Evolutionary conservation across 148 eudicot species (phyloP).

Genomic region (Cornus controversa): DNA sequence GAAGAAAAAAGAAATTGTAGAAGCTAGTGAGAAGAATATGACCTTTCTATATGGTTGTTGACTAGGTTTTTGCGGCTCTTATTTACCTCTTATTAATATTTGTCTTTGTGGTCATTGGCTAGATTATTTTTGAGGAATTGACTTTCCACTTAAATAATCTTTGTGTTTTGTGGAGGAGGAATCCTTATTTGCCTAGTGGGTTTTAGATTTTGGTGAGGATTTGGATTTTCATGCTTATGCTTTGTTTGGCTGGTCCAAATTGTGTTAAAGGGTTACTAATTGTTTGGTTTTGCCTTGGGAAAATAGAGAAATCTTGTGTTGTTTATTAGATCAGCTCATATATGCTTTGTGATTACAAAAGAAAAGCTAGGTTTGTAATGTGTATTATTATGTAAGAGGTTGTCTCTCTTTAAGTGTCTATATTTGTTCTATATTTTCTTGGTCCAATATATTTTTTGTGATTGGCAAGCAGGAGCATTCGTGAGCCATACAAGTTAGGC

Average conservation of each 20-base stretch:
- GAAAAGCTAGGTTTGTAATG: too few relatives aligned
- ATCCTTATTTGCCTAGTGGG: slow-evolving; percentile 11
- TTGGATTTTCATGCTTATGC: too few relatives aligned
- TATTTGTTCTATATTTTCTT: neutral
- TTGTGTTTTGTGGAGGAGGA: slow-evolving; percentile 2
- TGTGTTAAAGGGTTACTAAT: slow-evolving; percentile 6
- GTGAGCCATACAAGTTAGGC: too few relatives aligned
- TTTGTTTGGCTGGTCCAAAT: slow-evolving; percentile 24
- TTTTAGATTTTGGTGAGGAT: too few relatives aligned
- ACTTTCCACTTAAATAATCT: neutral
- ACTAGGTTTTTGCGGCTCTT: slow-evolving; percentile 11
- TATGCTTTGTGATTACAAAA: too few relatives aligned
- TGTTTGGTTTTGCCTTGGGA: neutral
- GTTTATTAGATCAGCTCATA: neutral
- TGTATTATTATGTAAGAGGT: too few relatives aligned
- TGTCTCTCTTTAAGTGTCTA: neutral
- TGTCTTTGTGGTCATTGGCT: too few relatives aligned
- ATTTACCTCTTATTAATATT: too few relatives aligned
- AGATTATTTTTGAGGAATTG: too few relatives aligned
- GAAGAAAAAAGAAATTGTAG: too few relatives aligned
- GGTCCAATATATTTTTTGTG: neutral
- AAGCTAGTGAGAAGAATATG: too few relatives aligned
- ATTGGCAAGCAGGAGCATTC: too few relatives aligned
- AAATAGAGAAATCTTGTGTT: neutral
- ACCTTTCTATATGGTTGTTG: slow-evolving; percentile 10